Evolutionary conservation across 2,329 filamentous ascomycete species (phyloP).

Genomic region (Cladophialophora carrionii): DNA sequence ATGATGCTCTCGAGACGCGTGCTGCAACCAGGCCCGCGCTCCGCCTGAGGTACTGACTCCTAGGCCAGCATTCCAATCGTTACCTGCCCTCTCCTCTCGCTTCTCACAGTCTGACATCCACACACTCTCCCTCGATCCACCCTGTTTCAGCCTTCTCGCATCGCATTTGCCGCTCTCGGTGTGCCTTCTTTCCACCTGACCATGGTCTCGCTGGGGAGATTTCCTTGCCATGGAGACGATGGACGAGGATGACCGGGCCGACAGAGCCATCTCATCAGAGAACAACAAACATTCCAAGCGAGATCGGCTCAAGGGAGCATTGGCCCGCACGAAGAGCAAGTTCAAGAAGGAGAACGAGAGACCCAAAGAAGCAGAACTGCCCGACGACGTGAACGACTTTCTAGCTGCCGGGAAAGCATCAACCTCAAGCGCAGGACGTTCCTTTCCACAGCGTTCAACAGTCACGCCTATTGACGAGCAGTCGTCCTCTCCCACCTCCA

Average conservation of each 20-base stretch:
- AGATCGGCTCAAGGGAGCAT: conserved; percentile 35
- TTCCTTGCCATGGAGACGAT: conserved; percentile 21
- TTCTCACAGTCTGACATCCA: conserved; percentile 14
- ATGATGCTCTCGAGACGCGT: conserved; percentile 5
- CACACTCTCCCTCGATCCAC: conserved; percentile 19
- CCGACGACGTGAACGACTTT: conserved; percentile 37
- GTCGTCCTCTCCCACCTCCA: conserved; percentile 16
- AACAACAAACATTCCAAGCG: conserved; percentile 30
- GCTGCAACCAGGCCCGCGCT: background rate
- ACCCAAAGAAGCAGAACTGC: conserved; percentile 23
- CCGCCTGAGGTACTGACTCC: background rate
- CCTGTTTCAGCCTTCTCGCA: conserved; percentile 25
- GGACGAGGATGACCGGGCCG: conserved; percentile 34
- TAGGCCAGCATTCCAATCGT: conserved; percentile 16
- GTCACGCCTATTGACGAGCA: conserved; percentile 9
- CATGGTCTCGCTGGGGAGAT: conserved; percentile 20
- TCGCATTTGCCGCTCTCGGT: background rate
- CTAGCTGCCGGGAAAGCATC: conserved; percentile 35
- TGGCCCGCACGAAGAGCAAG: conserved; percentile 37
- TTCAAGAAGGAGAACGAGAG: conserved; percentile 34
- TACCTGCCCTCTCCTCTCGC: background rate
- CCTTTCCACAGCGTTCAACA: conserved; percentile 10
- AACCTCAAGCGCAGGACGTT: conserved; percentile 21
- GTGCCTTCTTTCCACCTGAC: conserved; percentile 6
- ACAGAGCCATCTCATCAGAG: conserved; percentile 19